Evolutionary conservation across 306 rosid species (phyloP).

Genomic region (Sicyos baderoa): DNA sequence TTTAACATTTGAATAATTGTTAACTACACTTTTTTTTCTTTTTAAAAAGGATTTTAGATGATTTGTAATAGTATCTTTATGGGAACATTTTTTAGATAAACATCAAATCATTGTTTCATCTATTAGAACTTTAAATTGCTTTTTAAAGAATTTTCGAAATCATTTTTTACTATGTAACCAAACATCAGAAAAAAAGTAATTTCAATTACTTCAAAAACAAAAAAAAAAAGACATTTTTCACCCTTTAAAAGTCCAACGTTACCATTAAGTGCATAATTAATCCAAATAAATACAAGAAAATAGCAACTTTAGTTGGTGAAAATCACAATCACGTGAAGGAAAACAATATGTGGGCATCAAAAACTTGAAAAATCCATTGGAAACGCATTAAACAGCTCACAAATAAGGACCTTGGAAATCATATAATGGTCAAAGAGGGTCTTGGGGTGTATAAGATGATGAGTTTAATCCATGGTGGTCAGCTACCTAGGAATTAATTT

Average conservation of each 20-base stretch:
- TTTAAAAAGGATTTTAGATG: background rate
- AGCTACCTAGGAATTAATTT: too few relatives aligned
- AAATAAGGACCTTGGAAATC: too few relatives aligned
- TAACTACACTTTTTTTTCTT: background rate
- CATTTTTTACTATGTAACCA: too few relatives aligned
- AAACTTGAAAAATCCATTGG: background rate
- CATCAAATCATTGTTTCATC: background rate
- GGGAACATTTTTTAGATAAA: background rate
- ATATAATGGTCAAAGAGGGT: too few relatives aligned
- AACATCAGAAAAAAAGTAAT: background rate
- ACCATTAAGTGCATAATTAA: background rate
- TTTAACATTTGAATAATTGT: background rate
- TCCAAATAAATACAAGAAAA: background rate
- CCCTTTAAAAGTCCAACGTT: background rate
- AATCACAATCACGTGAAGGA: background rate
- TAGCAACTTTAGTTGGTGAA: background rate
- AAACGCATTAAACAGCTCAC: background rate
- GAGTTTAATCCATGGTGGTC: too few relatives aligned
- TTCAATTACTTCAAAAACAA: background rate
- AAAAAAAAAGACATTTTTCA: background rate
- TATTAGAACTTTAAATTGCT: background rate
- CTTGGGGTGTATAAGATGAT: too few relatives aligned
- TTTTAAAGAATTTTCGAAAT: background rate
- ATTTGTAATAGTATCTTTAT: background rate
- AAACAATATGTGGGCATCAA: conserved; percentile 1